Evolutionary conservation across 768 basidiomycete species (phyloP).

Genomic region (Lentinula raphanica): DNA sequence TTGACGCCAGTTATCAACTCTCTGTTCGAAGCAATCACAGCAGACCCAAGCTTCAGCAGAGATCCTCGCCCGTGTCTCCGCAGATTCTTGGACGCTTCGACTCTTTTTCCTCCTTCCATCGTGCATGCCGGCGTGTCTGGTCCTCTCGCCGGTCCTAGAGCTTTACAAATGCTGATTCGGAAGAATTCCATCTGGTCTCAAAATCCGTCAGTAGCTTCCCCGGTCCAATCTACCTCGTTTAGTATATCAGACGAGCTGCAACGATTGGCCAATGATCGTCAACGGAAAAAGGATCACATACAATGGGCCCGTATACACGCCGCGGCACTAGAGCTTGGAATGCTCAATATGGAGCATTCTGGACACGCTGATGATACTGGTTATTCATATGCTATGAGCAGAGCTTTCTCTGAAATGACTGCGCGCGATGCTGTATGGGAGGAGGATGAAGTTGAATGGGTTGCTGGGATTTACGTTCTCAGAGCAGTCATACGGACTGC

Average conservation of each 20-base stretch:
- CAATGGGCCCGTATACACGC: slow-evolving; percentile 67
- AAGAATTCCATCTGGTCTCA: slow-evolving; percentile 53
- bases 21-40: slow-evolving; percentile 48
- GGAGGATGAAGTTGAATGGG: slow-evolving; percentile 63
- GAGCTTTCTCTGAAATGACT: slow-evolving; percentile 53
- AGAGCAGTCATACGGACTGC: slow-evolving; percentile 53
- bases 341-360: slow-evolving; percentile 35
- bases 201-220: slow-evolving; percentile 13
- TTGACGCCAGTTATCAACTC: slow-evolving; percentile 46
- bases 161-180: slow-evolving; percentile 55
- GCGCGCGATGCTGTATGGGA: slow-evolving; percentile 67
- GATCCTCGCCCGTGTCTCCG: slow-evolving; percentile 40
- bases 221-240: slow-evolving; percentile 12
- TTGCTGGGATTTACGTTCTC: slow-evolving; percentile 56
- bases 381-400: slow-evolving; percentile 38
- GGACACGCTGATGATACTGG: slow-evolving; percentile 35
- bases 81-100: slow-evolving; percentile 47
- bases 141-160: slow-evolving; percentile 49
- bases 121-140: slow-evolving; percentile 53
- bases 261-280: slow-evolving; percentile 53
- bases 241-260: slow-evolving; percentile 59
- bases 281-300: slow-evolving; percentile 58
- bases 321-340: slow-evolving; percentile 54
- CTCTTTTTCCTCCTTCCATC: slow-evolving; percentile 43
- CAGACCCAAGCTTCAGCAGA: slow-evolving; percentile 28